A percentile compares a stretch with the other conserved stretches of the same genome.
These are phyloP conservation scores for Mycosphaerella sp. DNA, from an alignment of 2,329 filamentous ascomycete genomes.

Conservation along the genomic window DNA sequence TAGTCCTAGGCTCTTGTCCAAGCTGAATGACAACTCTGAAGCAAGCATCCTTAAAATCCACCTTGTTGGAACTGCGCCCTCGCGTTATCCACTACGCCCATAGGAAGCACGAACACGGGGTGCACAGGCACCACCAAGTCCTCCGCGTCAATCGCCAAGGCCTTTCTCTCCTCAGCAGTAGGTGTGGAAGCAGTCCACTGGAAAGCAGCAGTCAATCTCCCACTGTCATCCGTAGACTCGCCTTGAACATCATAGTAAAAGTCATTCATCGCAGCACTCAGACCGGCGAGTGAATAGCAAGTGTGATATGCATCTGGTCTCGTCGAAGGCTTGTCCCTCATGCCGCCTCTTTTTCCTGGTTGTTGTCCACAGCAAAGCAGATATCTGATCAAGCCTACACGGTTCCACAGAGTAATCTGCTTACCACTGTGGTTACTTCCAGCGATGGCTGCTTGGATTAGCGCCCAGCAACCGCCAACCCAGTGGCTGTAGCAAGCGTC, in stretches of 20 bases:
- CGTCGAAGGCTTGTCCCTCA: constrained; percentile 92
- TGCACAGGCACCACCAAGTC: constrained; percentile 68
- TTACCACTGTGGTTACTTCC: constrained; percentile 39
- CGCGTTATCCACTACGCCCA: constrained; percentile 54
- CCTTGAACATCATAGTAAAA: constrained; percentile 41
- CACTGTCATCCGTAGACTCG: constrained; percentile 14
- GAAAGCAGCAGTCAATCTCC: constrained; percentile 37
- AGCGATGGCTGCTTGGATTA: constrained; percentile 73
- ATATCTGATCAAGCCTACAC: constrained; percentile 80
- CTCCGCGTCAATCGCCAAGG: constrained; percentile 57
- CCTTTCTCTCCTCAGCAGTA: constrained; percentile 46
- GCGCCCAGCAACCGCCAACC: constrained; percentile 90
- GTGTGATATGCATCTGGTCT: constrained; percentile 87
- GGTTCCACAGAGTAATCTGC: constrained; percentile 58
- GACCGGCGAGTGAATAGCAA: constrained; percentile 80
- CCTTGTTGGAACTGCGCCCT: constrained; percentile 23
- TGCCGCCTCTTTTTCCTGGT: constrained; percentile 63
- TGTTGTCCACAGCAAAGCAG: constrained; percentile 81
- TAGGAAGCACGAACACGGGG: constrained; percentile 79
- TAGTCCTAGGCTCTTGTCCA: no score
- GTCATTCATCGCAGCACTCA: constrained; percentile 72
- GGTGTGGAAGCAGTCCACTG: constrained; percentile 46
- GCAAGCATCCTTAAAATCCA: constrained; percentile 11
- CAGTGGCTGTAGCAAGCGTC: constrained; percentile 98
- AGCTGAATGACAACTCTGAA: no score